phyloP scores from a whole-genome alignment of 2,329 filamentous ascomycete species.

The Trichoderma simmonsii region DNA sequence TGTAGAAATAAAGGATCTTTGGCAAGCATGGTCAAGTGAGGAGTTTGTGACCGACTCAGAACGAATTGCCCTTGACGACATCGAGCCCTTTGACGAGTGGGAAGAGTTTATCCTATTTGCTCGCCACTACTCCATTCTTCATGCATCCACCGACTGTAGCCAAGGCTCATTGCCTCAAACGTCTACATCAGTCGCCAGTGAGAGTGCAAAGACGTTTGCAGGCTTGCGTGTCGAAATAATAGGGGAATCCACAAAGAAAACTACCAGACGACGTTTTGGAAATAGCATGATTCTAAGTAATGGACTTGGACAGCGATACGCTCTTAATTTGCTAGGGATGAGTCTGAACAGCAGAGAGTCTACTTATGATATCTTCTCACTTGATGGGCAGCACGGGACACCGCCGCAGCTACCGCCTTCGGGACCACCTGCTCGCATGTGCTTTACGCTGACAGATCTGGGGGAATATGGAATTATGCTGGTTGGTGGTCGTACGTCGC shows the following conservation, averaged over 20 bases:
- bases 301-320: conserved; percentile 41
- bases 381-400: conserved; percentile 18
- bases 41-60: conserved; percentile 60
- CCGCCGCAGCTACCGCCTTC: conserved; percentile 28
- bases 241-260: conserved; percentile 18
- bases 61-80: conserved; percentile 59
- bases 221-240: conserved; percentile 18
- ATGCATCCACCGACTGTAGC: conserved; percentile 44
- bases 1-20: conserved; percentile 65
- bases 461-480: conserved; percentile 59
- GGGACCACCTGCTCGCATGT: conserved; percentile 54
- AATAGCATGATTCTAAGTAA: conserved; percentile 45
- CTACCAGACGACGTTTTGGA: conserved; percentile 56
- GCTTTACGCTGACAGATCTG: conserved; percentile 71
- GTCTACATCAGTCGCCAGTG: too few relatives aligned
- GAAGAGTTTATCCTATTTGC: conserved; percentile 87
- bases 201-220: not conserved
- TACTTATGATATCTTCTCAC: conserved; percentile 50
- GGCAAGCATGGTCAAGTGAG: conserved; percentile 76
- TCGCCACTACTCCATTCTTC: conserved; percentile 78
- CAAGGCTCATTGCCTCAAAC: not conserved
- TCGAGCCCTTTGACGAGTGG: conserved; percentile 94
- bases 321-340: conserved; percentile 44
- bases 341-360: conserved; percentile 44
- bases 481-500: conserved; percentile 75